Conservation (phyloP, 495 filamentous ascomycete genomes). For the Aspergillus homomorphus region DNA sequence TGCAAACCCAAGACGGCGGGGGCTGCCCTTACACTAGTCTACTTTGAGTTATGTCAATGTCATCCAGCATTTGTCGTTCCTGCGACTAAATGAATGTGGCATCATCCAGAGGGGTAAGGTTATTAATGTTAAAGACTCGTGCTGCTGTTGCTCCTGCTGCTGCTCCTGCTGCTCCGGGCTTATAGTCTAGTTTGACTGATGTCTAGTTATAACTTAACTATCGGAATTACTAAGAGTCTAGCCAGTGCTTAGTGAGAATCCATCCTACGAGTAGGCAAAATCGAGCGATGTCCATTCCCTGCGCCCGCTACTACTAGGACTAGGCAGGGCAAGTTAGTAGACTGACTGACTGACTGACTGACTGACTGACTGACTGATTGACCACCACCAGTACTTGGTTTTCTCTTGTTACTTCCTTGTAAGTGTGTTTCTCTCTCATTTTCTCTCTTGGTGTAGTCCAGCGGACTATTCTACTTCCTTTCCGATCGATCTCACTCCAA, state of each 20-base stretch:
- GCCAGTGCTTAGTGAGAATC: too few relatives aligned
- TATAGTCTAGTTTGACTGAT: too few relatives aligned
- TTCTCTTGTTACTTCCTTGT: conserved; percentile 1
- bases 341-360: too few relatives aligned
- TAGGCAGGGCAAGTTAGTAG: neutral
- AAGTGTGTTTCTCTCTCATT: neutral
- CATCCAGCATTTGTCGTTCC: neutral
- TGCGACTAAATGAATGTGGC: neutral
- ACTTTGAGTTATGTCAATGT: neutral
- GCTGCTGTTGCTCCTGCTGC: too few relatives aligned
- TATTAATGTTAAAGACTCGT: neutral
- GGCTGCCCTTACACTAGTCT: conserved; percentile 6
- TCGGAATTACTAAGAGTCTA: too few relatives aligned
- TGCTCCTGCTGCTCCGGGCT: too few relatives aligned
- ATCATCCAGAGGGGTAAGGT: neutral
- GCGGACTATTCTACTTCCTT: conserved; percentile 28
- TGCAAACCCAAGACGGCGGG: neutral
- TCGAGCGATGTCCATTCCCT: too few relatives aligned
- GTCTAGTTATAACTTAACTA: too few relatives aligned
- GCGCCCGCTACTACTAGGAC: neutral
- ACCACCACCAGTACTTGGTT: neutral
- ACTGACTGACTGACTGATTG: too few relatives aligned
- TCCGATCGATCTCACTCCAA: conserved; percentile 13
- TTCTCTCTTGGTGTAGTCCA: too few relatives aligned
- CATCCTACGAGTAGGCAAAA: too few relatives aligned